phyloP scores from a whole-genome alignment of 371 early-diverging fungal species.

The Thermomucor indicae-seudaticae region DNA sequence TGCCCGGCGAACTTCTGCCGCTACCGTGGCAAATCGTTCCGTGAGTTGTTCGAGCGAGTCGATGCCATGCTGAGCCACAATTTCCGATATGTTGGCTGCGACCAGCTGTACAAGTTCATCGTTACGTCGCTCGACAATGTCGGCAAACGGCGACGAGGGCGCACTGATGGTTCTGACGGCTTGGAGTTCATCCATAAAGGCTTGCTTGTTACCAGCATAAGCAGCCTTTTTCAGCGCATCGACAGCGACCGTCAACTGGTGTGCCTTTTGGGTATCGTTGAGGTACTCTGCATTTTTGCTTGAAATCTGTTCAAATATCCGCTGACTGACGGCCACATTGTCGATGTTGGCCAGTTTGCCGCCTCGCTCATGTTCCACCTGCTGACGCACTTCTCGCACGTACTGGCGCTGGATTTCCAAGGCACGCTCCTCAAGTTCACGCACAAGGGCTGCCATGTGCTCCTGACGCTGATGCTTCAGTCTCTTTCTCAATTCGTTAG shows the following conservation, averaged over 20 bases:
- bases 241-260: slow-evolving; percentile 51
- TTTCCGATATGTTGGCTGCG: slow-evolving; percentile 57
- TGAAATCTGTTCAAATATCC: slow-evolving; percentile 63
- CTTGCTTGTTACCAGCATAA: slow-evolving; percentile 34
- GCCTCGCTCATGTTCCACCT: slow-evolving; percentile 87
- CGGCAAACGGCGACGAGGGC: slow-evolving; percentile 39
- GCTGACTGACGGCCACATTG: slow-evolving; percentile 69
- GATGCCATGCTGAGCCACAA: slow-evolving; percentile 63
- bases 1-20: slow-evolving; percentile 71
- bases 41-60: slow-evolving; percentile 68
- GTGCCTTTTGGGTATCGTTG: slow-evolving; percentile 50
- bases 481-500: slow-evolving; percentile 24
- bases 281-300: slow-evolving; percentile 59
- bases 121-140: slow-evolving; percentile 42
- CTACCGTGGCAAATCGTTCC: slow-evolving; percentile 69
- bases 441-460: slow-evolving; percentile 26
- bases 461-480: slow-evolving; percentile 39
- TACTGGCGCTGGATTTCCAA: slow-evolving; percentile 53
- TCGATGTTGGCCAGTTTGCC: slow-evolving; percentile 88
- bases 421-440: slow-evolving; percentile 47
- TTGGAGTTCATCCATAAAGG: slow-evolving; percentile 69
- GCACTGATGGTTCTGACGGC: slow-evolving; percentile 42
- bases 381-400: slow-evolving; percentile 65
- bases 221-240: slow-evolving; percentile 50
- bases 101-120: slow-evolving; percentile 68